Conservation (phyloP, 2,329 filamentous ascomycete genomes). For the Aspergillus costaricaensis region DNA sequence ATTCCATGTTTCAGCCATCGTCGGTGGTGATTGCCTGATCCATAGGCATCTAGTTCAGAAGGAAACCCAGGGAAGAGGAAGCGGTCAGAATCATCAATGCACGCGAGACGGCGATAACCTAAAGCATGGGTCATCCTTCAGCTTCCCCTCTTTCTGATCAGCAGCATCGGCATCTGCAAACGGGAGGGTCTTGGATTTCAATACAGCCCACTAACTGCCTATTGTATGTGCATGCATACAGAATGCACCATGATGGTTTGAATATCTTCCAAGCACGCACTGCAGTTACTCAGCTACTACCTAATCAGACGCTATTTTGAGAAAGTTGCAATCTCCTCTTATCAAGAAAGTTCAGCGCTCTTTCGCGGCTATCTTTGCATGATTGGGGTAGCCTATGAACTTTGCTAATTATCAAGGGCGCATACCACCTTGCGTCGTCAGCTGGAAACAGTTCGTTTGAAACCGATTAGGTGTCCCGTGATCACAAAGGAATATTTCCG, state of each 20-base stretch:
- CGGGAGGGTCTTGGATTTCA: conserved; percentile 4
- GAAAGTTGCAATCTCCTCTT: background rate
- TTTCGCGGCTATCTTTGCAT: background rate
- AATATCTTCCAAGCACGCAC: background rate
- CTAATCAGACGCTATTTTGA: background rate
- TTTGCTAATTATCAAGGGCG: background rate
- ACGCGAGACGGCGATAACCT: conserved; percentile 21
- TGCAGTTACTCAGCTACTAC: background rate
- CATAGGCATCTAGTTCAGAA: background rate
- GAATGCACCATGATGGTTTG: background rate
- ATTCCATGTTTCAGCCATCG: conserved; percentile 10
- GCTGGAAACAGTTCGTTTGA: background rate
- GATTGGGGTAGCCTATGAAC: background rate
- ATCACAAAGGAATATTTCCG: conserved; percentile 14
- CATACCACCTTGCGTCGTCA: conserved; percentile 20
- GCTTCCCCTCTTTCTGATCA: conserved; percentile 10
- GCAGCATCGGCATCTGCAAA: background rate
- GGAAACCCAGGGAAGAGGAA: conserved; percentile 7
- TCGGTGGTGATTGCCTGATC: conserved; percentile 12
- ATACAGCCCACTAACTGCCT: background rate
- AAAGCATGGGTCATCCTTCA: conserved; percentile 5
- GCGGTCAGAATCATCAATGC: conserved; percentile 13
- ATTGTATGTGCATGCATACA: conserved; percentile 8
- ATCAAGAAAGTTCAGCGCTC: background rate
- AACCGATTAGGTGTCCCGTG: background rate